Evolutionary conservation across 768 basidiomycete species (phyloP), one percentile per base, ranked within the genome.

Genomic region (Termitomyces heimii): DNA sequence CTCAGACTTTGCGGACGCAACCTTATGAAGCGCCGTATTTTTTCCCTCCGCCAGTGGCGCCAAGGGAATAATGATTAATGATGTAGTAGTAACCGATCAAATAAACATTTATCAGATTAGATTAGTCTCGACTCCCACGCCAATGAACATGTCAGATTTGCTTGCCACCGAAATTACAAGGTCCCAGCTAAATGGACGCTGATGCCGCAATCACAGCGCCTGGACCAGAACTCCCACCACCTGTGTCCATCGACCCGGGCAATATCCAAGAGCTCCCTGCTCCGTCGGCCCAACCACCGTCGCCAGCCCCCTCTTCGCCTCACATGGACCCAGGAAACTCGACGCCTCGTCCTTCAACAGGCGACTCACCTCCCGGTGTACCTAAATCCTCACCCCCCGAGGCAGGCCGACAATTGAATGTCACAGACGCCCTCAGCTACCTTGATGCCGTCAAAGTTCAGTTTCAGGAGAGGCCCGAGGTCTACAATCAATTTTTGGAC

Each of bases 391-490:
- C 75, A 1, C 34, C 51, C 0, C 55, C 55, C 47, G 78, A 78
- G 43, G 62, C 67, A n/a, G 70, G 65, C 22, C 76, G 93, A 20
- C 89, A 89, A 34, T 78, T 96, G 68, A 94, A 96, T 67, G 94
- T 96, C 63, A 89, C 90, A 39, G 94, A 97, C 73, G 94, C 94
- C 32, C 81, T 97, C 71, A 88, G 86, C 66, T 97, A 97, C 66
- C 84, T 97, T 63, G 94, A 97, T 70, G 91, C 92, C 28, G 94
- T 97, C 75, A 97, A 96, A 77, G 79, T 83, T 43, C 90, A 94
- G 75, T 97, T 96, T 70, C 80, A 84, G 46, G 88, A 92, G 68
- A 85, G 86, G 70, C 94, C 94, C 20, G 92, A 94, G 65, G 93
- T 96, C 28, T 97, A 97, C 78, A 96, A 97, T 70, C 82, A 88